phyloP scores from a whole-genome alignment of 495 filamentous ascomycete species.

The Penicillium mononematosum region DNA sequence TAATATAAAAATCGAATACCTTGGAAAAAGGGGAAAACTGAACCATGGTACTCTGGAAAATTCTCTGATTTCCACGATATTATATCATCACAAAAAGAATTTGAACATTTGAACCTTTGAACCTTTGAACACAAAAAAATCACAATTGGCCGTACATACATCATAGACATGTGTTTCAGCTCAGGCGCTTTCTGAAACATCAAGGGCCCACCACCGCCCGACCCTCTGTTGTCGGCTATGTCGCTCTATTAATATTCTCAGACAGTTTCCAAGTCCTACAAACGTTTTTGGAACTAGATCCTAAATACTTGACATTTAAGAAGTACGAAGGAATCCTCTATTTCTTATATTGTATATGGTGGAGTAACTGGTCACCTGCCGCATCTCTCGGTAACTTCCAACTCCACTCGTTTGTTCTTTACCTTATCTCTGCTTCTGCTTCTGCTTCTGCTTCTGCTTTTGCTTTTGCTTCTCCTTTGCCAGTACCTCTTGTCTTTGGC shows the following conservation, averaged over 20 bases:
- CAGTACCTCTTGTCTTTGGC: background rate
- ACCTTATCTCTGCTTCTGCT: slow-evolving; percentile 5
- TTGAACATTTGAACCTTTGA: no score
- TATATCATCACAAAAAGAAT: no score
- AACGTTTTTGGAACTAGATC: no score
- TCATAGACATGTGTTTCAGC: slow-evolving; percentile 24
- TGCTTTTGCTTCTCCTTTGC: background rate
- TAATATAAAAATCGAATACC: background rate
- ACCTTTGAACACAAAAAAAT: no score
- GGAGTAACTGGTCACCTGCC: slow-evolving; percentile 28
- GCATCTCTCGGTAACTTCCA: slow-evolving; percentile 11
- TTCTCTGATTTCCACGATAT: background rate
- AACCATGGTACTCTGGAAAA: background rate
- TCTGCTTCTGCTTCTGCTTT: background rate
- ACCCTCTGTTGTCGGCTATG: slow-evolving; percentile 27
- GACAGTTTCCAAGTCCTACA: background rate
- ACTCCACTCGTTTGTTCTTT: slow-evolving; percentile 11
- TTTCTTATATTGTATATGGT: background rate
- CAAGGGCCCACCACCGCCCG: slow-evolving; percentile 26
- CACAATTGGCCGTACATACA: no score
- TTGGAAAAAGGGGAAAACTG: background rate
- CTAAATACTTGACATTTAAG: background rate
- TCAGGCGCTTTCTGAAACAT: slow-evolving; percentile 36
- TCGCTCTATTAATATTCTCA: slow-evolving; percentile 34
- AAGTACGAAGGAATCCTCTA: background rate